phyloP scores from a whole-genome alignment of 768 basidiomycete genomes.

The Suillus discolor region DNA sequence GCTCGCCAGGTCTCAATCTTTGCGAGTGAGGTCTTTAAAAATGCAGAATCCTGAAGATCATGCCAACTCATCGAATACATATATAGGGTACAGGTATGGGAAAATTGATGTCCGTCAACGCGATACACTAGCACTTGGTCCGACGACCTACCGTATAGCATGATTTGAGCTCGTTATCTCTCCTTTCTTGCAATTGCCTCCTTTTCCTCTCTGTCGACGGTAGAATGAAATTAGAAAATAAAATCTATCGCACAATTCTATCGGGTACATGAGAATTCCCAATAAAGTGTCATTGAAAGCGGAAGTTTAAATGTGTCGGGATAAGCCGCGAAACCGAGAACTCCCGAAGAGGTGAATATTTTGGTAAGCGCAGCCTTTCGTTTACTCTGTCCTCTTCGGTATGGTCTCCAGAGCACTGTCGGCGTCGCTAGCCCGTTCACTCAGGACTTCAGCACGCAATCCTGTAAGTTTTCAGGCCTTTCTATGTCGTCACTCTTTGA shows the following conservation, averaged over 20 bases:
- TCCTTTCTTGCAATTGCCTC: too few relatives aligned
- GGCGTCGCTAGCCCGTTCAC: slow-evolving; percentile 43
- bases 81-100: too few relatives aligned
- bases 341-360: slow-evolving; percentile 28
- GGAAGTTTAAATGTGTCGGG: slow-evolving; percentile 27
- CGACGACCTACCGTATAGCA: too few relatives aligned
- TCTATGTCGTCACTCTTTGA: background rate
- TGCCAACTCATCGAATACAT: background rate
- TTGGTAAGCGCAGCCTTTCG: slow-evolving; percentile 10
- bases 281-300: slow-evolving; percentile 11
- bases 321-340: slow-evolving; percentile 33
- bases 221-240: too few relatives aligned
- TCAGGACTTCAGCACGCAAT: slow-evolving; percentile 40
- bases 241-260: too few relatives aligned
- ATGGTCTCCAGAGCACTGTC: slow-evolving; percentile 52
- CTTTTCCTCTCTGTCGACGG: too few relatives aligned
- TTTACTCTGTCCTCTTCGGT: slow-evolving; percentile 27
- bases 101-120: too few relatives aligned
- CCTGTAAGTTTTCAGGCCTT: slow-evolving; percentile 30
- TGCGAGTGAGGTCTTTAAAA: background rate
- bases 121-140: too few relatives aligned
- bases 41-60: background rate
- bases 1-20: background rate
- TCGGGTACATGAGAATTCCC: background rate
- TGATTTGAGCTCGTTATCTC: too few relatives aligned